Conservation (phyloP, 495 filamentous ascomycete species). For the Daldinia loculata region DNA sequence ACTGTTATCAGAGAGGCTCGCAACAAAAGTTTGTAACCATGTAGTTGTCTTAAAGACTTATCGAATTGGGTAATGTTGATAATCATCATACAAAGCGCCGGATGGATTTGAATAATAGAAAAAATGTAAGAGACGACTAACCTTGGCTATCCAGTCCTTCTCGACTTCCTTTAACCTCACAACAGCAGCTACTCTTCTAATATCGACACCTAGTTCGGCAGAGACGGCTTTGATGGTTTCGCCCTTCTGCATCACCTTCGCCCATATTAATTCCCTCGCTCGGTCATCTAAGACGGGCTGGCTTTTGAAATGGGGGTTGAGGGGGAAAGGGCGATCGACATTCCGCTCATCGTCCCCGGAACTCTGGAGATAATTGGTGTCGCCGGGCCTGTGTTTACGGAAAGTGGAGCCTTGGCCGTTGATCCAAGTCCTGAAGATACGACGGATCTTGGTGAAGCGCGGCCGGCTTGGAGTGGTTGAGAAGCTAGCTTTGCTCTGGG, state of each 20-base stretch:
- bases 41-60: slow-evolving; percentile 98
- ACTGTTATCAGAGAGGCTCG: slow-evolving; percentile 57
- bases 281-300: slow-evolving; percentile 79
- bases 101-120: slow-evolving; percentile 26
- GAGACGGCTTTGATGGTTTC: slow-evolving; percentile 80
- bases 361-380: slow-evolving; percentile 72
- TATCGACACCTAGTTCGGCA: slow-evolving; percentile 78
- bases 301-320: slow-evolving; percentile 75
- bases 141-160: slow-evolving; percentile 76
- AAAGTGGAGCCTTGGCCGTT: slow-evolving; percentile 64
- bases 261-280: slow-evolving; percentile 78
- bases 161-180: slow-evolving; percentile 88
- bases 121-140: slow-evolving; percentile 51
- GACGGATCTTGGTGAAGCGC: slow-evolving; percentile 51
- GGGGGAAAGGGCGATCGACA: slow-evolving; percentile 68
- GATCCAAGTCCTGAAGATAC: slow-evolving; percentile 74
- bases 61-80: slow-evolving; percentile 71
- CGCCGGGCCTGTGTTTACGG: slow-evolving; percentile 63
- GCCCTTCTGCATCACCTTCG: slow-evolving; percentile 67
- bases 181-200: slow-evolving; percentile 87
- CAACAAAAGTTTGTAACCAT: slow-evolving; percentile 76
- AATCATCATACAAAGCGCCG: slow-evolving; percentile 57
- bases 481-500: slow-evolving; percentile 30
- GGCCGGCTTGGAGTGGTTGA: slow-evolving; percentile 41
- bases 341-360: slow-evolving; percentile 48